Base-by-base conservation (phyloP, 2,329 filamentous ascomycete species). In the Fusarium mexicanum region DNA sequence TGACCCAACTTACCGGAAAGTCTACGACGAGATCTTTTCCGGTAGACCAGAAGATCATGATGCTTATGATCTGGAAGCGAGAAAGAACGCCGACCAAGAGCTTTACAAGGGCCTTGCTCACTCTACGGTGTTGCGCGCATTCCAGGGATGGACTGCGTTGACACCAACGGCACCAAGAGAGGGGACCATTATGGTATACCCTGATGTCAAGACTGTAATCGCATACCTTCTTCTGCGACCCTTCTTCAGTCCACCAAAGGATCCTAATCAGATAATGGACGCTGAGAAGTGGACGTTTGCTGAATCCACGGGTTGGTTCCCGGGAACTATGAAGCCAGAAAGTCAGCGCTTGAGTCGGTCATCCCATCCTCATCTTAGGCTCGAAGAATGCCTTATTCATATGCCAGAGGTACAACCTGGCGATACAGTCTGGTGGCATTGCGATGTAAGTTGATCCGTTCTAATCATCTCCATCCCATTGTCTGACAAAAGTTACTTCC, bases 401-500 rank as follows among this genome's bases (percentile, higher is more conserved):
- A 64, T 67, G 31, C 60, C 64, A 8, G 29, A 46, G 10, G 81
- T 85, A 66, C 67, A 78, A 13, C 79, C 83, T 0, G 84, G 83
- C 1, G 84, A 85, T 67, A 84, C 79, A 2, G 79, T 86, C 37
- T 85, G 81, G 78, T 84, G 82, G 83, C 83, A 84, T 57, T 76
- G 78, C 40, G 83, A 85, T 76, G 81, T 82, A 72, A 74, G 82
- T 76, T 11, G 18, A 9, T 8, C 17, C 3, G 8, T 1, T 38
- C 17, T 18, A 8, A 3, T 13, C 8, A 13, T 29, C 20, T n/a
- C 13, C 31, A 17, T 17, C 14, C 10, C 14, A 3, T 29, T 24
- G 14, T 24, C 31, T 65, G 6, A 61, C 31, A 5, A 3, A 8
- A 8, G 9, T 9, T 1, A n/a, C 31, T 24, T 18, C 8, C 11